Percentiles rank a stretch among this genome's conserved stretches.
phyloP scores from a whole-genome alignment of 2,329 filamentous ascomycete genomes.

The Calonectria leucothoes region DNA sequence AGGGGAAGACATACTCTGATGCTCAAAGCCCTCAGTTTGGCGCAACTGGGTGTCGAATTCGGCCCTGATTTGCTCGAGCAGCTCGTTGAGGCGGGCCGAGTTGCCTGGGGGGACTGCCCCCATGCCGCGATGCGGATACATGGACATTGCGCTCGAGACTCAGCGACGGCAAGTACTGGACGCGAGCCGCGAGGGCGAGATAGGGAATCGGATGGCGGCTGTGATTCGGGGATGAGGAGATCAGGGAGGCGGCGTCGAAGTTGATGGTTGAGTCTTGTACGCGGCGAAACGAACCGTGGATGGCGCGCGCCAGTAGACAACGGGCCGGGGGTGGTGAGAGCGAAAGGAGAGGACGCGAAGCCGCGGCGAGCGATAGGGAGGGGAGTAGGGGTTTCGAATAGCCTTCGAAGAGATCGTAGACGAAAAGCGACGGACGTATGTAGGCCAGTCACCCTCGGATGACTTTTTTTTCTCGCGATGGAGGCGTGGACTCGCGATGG shows the following conservation, averaged over 20 bases:
- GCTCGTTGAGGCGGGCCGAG: slow-evolving; percentile 82
- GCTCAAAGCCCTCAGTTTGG: slow-evolving; percentile 88
- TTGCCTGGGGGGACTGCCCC: slow-evolving; percentile 72
- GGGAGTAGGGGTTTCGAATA: slow-evolving; percentile 6
- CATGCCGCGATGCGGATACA: slow-evolving; percentile 94
- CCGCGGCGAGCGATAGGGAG: slow-evolving; percentile 19
- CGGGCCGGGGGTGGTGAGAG: slow-evolving; percentile 33
- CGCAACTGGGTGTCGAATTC: slow-evolving; percentile 91
- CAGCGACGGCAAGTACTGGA: slow-evolving; percentile 27
- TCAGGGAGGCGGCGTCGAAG: slow-evolving; percentile 11
- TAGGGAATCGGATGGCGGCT: not conserved
- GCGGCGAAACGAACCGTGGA: slow-evolving; percentile 21
- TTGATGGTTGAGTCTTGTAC: slow-evolving; percentile 14
- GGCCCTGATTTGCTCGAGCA: slow-evolving; percentile 88
- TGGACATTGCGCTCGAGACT: slow-evolving; percentile 65
- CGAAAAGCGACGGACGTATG: slow-evolving; percentile 22
- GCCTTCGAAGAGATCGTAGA: slow-evolving; percentile 17
- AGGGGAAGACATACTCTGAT: slow-evolving; percentile 79
- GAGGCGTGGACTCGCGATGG: slow-evolving; percentile 32
- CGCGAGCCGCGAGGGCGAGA: slow-evolving; percentile 27
- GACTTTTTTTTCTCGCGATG: slow-evolving; percentile 23
- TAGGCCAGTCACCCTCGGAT: slow-evolving; percentile 26
- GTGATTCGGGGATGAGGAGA: slow-evolving; percentile 1
- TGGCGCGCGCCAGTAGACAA: slow-evolving; percentile 31
- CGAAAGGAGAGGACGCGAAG: slow-evolving; percentile 38